Conservation (phyloP, 495 filamentous ascomycete species). For the Lepidopterella palustris region DNA sequence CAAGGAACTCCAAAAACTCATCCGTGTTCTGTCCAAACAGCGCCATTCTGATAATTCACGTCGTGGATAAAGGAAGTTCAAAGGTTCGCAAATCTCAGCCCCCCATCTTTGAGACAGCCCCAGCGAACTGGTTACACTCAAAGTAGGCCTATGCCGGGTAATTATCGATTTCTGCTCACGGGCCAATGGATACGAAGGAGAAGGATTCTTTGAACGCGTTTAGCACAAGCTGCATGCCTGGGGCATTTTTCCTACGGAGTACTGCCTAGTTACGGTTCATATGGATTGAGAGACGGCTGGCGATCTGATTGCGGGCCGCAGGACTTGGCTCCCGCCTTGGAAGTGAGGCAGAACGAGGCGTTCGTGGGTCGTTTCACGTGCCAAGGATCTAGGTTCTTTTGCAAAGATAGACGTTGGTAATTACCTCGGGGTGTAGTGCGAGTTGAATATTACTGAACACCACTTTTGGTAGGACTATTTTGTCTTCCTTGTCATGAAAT, state of each 20-base stretch:
- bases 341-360: too few relatives aligned
- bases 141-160: not conserved
- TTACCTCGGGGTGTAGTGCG: too few relatives aligned
- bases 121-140: not conserved
- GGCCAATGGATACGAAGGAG: not conserved
- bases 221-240: not conserved
- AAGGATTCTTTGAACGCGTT: not conserved
- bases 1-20: conserved; percentile 10
- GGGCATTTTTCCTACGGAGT: not conserved
- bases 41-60: not conserved
- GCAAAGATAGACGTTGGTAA: too few relatives aligned
- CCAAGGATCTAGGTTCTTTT: too few relatives aligned
- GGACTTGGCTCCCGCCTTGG: too few relatives aligned
- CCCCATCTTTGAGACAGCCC: not conserved
- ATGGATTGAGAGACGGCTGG: too few relatives aligned
- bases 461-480: too few relatives aligned
- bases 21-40: not conserved
- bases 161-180: not conserved
- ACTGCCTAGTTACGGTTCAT: too few relatives aligned
- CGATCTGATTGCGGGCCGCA: too few relatives aligned
- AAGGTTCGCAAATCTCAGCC: not conserved
- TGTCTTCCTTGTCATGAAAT: too few relatives aligned
- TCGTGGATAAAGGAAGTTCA: not conserved
- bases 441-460: too few relatives aligned
- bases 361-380: too few relatives aligned